A percentile compares a stretch with the other conserved stretches of the same genome.
Conservation (phyloP, 106 monocot genomes). For the Triglochin maritima region DNA sequence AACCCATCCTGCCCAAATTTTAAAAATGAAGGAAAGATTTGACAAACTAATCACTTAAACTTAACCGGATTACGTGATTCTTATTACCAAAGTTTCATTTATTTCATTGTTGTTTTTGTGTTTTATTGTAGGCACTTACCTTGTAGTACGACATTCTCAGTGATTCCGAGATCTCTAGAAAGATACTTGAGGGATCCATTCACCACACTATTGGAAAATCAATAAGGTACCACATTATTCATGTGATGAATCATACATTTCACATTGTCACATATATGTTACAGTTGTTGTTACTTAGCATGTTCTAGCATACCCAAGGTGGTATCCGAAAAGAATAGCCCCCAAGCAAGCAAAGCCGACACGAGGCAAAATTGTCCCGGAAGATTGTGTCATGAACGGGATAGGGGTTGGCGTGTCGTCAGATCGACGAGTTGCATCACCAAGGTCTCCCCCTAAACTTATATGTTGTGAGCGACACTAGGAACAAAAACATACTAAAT, state of each 20-base stretch:
- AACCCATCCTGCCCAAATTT: constrained; percentile 55
- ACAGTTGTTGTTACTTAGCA: no score
- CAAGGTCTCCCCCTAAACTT: no score
- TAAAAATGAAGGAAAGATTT: no score
- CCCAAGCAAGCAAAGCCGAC: constrained; percentile 94
- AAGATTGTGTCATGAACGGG: constrained; percentile 50
- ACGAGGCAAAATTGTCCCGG: constrained; percentile 74
- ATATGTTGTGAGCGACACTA: no score
- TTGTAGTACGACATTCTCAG: constrained; percentile 67
- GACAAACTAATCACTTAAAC: no score
- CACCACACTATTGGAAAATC: constrained; percentile 47
- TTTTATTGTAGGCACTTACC: constrained; percentile 16
- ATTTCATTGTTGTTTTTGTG: no score
- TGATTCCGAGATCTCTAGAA: constrained; percentile 66
- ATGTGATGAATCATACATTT: no score
- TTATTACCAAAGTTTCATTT: no score
- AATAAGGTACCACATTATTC: background rate
- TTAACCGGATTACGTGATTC: no score
- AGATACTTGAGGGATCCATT: constrained; percentile 97
- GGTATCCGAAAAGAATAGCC: constrained; percentile 93
- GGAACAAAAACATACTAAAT: no score
- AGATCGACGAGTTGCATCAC: no score
- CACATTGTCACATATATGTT: no score
- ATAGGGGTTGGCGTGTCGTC: constrained; percentile 3
- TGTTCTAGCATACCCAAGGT: constrained; percentile 59